phyloP scores from a whole-genome alignment of 192 early-diverging fungal species.

The Umbelopsis isabellina region DNA sequence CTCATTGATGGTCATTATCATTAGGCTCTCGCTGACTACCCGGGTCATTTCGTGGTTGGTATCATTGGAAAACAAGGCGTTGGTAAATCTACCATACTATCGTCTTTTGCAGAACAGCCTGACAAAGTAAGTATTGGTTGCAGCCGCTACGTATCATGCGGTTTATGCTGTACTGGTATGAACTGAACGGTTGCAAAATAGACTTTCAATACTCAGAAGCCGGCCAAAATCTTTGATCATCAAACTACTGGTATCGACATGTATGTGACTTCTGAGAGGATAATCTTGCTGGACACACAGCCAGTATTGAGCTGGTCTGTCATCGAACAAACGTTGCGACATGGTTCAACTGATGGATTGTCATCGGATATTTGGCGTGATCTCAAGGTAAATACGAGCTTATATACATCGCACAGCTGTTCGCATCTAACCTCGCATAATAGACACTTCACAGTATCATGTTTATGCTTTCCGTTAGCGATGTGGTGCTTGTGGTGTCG shows the following conservation, averaged over 20 bases:
- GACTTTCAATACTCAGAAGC: neutral
- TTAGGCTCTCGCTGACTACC: conserved; percentile 58
- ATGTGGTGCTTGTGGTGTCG: conserved; percentile 63
- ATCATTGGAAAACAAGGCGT: conserved; percentile 66
- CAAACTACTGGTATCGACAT: conserved; percentile 65
- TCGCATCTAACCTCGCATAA: neutral
- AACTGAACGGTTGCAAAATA: neutral
- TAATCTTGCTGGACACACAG: conserved; percentile 66
- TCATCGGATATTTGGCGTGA: conserved; percentile 49
- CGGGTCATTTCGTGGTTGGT: conserved; percentile 70
- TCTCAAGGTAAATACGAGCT: conserved; percentile 26
- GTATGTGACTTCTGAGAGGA: conserved; percentile 65
- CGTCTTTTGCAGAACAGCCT: conserved; percentile 50
- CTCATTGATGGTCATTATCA: neutral
- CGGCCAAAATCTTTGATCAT: conserved; percentile 15
- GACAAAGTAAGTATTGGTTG: conserved; percentile 16
- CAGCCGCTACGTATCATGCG: neutral
- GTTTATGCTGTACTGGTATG: neutral
- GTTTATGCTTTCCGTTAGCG: conserved; percentile 66
- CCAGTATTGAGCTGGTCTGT: conserved; percentile 53
- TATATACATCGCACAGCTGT: neutral
- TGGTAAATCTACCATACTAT: conserved; percentile 66
- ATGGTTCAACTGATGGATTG: conserved; percentile 41
- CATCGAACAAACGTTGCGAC: conserved; percentile 45
- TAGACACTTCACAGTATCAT: conserved; percentile 55